These are phyloP conservation scores for Paratrypanosoma confusum DNA, from an alignment of 208 protist genomes.

Conservation along the genomic window DNA sequence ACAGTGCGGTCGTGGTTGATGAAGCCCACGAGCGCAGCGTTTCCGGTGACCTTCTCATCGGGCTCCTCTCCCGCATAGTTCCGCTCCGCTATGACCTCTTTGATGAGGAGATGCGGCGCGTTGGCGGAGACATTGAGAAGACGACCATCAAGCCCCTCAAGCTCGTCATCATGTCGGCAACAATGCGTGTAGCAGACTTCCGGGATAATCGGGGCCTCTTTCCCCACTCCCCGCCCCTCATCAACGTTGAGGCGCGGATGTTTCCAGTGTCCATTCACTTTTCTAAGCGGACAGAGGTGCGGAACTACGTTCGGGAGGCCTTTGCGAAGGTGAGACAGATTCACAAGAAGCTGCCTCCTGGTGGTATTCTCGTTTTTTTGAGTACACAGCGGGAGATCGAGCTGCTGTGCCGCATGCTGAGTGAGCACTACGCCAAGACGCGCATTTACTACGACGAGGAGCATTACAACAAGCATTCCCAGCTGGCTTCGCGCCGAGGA, in stretches of 20 bases:
- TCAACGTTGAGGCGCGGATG: conserved; percentile 93
- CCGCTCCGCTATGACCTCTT: conserved; percentile 88
- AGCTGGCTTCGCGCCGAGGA: conserved; percentile 9
- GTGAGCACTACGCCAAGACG: conserved; percentile 65
- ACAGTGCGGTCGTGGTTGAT: conserved; percentile 98
- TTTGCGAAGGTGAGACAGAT: conserved; percentile 95
- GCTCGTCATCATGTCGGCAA: conserved; percentile 90
- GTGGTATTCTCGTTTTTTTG: conserved; percentile 97
- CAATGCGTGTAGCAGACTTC: conserved; percentile 89
- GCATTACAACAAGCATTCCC: conserved; percentile 58
- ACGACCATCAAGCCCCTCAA: conserved; percentile 69
- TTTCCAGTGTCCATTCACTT: conserved; percentile 97
- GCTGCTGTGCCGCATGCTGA: conserved; percentile 72
- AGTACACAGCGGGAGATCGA: conserved; percentile 95
- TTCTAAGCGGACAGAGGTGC: conserved; percentile 83
- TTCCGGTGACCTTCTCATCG: conserved; percentile 96
- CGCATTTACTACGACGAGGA: conserved; percentile 79
- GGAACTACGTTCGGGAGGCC: conserved; percentile 91
- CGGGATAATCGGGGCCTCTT: conserved; percentile 95
- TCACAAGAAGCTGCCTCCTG: conserved; percentile 94
- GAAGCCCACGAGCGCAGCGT: conserved; percentile 95
- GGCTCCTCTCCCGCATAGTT: conserved; percentile 97
- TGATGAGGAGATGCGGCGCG: conserved; percentile 45
- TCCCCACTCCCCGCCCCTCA: conserved; percentile 84
- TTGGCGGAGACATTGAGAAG: conserved; percentile 32